These are phyloP conservation scores for Stipa capillata DNA, from an alignment of 176 grass and related monocot species.

Conservation along the genomic window DNA sequence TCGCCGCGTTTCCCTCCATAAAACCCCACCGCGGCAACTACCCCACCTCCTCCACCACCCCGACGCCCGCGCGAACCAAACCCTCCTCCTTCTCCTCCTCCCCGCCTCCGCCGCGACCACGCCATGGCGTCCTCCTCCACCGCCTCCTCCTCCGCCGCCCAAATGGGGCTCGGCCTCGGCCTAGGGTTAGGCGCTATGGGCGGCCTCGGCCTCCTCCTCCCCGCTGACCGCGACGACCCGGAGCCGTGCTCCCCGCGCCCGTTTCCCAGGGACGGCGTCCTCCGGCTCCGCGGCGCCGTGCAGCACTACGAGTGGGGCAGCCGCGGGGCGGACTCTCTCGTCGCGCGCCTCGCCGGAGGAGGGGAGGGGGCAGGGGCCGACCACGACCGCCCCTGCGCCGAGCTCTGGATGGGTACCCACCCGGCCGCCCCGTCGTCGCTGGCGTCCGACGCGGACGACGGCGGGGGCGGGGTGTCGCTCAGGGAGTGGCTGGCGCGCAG, in stretches of 20 bases:
- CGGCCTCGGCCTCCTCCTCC: conserved; percentile 1
- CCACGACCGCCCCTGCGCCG: conserved; percentile 46
- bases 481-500: conserved; percentile 57
- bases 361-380: neutral
- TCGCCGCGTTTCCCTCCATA: neutral
- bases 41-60: neutral
- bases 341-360: conserved; percentile 43
- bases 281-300: conserved; percentile 52
- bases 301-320: conserved; percentile 92
- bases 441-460: neutral
- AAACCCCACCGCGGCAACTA: conserved; percentile 13
- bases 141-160: conserved; percentile 4
- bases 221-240: neutral
- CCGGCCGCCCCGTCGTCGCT: conserved; percentile 61
- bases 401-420: conserved; percentile 96
- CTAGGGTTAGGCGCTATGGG: neutral
- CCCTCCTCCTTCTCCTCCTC: neutral
- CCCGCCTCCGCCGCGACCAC: neutral
- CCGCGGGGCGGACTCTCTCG: conserved; percentile 44
- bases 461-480: conserved; percentile 15
- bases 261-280: neutral
- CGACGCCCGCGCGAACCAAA: neutral
- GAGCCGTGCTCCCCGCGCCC: neutral
- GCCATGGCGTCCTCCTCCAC: conserved; percentile 40
- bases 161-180: neutral